Base-by-base conservation (phyloP, 345 rosid genomes). In the Capsella bursapastoris region DNA sequence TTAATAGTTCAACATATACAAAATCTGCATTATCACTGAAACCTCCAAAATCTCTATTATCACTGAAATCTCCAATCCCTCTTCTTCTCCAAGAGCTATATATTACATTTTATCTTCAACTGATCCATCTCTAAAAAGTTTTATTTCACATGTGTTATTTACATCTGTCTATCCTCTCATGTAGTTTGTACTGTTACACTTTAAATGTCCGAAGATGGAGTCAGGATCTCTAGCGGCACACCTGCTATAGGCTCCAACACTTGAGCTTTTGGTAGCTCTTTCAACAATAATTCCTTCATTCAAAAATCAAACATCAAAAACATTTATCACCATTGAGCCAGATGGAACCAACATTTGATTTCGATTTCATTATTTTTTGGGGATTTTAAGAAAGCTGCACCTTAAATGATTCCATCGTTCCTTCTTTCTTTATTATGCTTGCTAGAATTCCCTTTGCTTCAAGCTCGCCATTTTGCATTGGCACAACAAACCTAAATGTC, bases 401-500 rank as follows among this genome's bases (percentile, higher is more conserved):
- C 96, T 91, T 86, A 79, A 93, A 91, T 11, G 90, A 93, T 75
- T 87, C 86, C 1, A 89, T 35, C 1, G 98, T 93, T 84, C 98
- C 98, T 78, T 89, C 90, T 35, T 79, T 13, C 78, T 47, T 72
- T 70, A 93, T 0, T 64, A 91, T 61, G 57, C 83, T 83, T 34
- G 94, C 81, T 64, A 93, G 86, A 41, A 91, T 28, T 35, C 97
- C 98, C 83, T 79, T 89, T 77, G 86, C 64, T 55, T 91, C 96
- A 40, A 91, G 97, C 68, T 93, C 98, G 49, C 97, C 98, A 68
- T 93, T 89, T 79, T 80, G 90, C 97, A 93, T 87, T 0, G 96
- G 91, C 70, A 91, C 92, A 65, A 93, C 67, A 76, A 68, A 89
- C 90, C 98, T 89, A 66, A 37, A 43, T 55, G 43, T 81, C 58